Conservation (phyloP, 2,329 filamentous ascomycete species). For the Epichloe amarillans region DNA sequence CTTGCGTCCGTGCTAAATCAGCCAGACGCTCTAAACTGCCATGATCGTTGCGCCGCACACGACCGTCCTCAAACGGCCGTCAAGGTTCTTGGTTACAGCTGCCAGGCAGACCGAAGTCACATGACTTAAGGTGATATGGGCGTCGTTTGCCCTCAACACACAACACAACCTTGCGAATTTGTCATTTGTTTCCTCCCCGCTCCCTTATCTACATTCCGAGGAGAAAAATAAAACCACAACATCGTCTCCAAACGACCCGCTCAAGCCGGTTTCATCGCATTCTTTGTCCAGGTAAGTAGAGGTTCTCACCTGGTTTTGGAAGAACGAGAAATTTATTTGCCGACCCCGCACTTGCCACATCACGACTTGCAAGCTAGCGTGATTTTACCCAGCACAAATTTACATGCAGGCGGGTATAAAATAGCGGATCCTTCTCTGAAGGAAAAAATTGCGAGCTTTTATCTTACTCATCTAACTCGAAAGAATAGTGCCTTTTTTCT, state of each 20-base stretch:
- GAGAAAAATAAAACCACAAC: neutral
- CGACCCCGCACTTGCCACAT: constrained; percentile 3
- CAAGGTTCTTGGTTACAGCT: neutral
- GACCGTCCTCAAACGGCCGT: neutral
- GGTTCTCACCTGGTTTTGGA: neutral
- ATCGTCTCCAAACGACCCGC: neutral
- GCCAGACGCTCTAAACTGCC: no score
- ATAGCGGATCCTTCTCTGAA: neutral
- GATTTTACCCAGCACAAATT: constrained; percentile 1
- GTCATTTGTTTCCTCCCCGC: neutral
- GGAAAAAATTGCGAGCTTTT: neutral
- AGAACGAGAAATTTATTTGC: neutral
- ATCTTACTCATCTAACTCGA: neutral
- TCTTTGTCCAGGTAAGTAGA: neutral
- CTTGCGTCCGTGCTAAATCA: no score
- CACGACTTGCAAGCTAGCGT: constrained; percentile 1
- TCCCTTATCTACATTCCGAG: neutral
- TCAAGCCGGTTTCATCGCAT: neutral
- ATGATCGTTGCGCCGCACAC: no score
- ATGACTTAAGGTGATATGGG: neutral
- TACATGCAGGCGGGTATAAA: neutral
- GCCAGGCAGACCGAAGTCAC: neutral
- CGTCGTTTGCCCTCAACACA: neutral
- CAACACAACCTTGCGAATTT: neutral
- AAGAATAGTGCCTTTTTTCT: neutral